Conservation (phyloP, 768 basidiomycete genomes). For the Megacollybia marginata region DNA sequence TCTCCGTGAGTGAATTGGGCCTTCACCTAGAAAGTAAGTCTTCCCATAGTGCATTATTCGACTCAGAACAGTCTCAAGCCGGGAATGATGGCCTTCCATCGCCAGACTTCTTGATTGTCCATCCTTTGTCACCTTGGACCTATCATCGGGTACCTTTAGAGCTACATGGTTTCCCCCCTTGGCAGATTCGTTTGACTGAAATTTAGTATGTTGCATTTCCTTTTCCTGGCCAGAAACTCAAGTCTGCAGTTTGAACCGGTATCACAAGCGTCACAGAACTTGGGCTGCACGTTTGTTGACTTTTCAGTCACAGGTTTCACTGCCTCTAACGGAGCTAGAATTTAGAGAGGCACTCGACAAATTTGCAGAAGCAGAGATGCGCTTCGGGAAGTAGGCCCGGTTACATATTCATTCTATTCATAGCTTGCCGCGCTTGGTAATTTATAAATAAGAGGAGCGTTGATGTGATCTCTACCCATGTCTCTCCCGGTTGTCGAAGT, state of each 20-base stretch:
- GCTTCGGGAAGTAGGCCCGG: slow-evolving; percentile 69
- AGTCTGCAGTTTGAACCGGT: slow-evolving; percentile 21
- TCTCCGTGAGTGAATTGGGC: slow-evolving; percentile 41
- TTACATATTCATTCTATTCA: too few species aligned
- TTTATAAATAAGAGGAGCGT: too few species aligned
- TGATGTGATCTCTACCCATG: too few species aligned
- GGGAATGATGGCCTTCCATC: slow-evolving; percentile 49
- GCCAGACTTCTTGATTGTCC: slow-evolving; percentile 75
- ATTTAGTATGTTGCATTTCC: slow-evolving; percentile 48
- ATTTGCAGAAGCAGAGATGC: slow-evolving; percentile 68
- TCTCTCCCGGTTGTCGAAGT: too few species aligned
- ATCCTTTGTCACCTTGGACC: slow-evolving; percentile 38
- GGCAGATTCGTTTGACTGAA: slow-evolving; percentile 80
- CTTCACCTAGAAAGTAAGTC: slow-evolving; percentile 51
- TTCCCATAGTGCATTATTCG: background rate
- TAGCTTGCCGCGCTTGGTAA: too few species aligned
- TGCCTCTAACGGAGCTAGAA: slow-evolving; percentile 40
- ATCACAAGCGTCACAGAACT: slow-evolving; percentile 6
- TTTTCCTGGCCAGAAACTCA: background rate
- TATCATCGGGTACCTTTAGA: slow-evolving; percentile 44
- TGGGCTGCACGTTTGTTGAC: slow-evolving; percentile 6
- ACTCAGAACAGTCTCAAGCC: slow-evolving; percentile 10
- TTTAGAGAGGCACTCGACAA: slow-evolving; percentile 70
- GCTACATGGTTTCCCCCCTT: slow-evolving; percentile 73
- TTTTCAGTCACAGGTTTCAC: slow-evolving; percentile 13